Percentiles rank a stretch among this genome's conserved stretches.
phyloP scores from a whole-genome alignment of 1,139 yeast genomes.

The Wickerhamomyces sp. region DNA sequence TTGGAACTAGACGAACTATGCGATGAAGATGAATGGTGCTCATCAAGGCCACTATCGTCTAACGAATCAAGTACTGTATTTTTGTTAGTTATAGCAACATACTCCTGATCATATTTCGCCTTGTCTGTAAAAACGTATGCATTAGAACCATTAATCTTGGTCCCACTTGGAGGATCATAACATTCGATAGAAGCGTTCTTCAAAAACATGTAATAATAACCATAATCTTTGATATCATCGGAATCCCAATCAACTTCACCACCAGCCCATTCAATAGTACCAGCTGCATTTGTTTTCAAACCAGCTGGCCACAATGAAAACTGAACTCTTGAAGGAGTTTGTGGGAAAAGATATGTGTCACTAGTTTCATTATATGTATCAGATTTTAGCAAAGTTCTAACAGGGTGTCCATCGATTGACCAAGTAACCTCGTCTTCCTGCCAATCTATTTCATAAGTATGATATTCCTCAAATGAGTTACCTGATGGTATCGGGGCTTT shows the following conservation, averaged over 20 bases:
- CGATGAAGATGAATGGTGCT: constrained; percentile 20
- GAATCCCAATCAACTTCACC: constrained; percentile 83
- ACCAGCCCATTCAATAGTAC: constrained; percentile 94
- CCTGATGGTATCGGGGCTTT: constrained; percentile 42
- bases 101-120: constrained; percentile 37
- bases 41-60: constrained; percentile 61
- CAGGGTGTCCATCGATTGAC: constrained; percentile 66
- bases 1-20: constrained; percentile 12
- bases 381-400: constrained; percentile 60
- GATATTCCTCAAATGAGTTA: constrained; percentile 68
- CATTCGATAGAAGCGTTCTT: constrained; percentile 58
- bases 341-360: constrained; percentile 63
- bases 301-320: constrained; percentile 95
- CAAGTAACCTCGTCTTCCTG: constrained; percentile 64
- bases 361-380: constrained; percentile 69
- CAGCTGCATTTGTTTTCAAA: constrained; percentile 48
- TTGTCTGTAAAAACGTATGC: constrained; percentile 57
- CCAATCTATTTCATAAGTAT: constrained; percentile 84
- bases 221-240: constrained; percentile 63
- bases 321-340: constrained; percentile 85
- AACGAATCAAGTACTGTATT: constrained; percentile 54
- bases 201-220: constrained; percentile 70
- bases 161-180: constrained; percentile 61
- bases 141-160: constrained; percentile 40
- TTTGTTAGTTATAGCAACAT: constrained; percentile 56